Evolutionary conservation across 2,329 filamentous ascomycete species (phyloP), one percentile per base, ranked within the genome.

Genomic region (Proliferodiscus dingleyae): DNA sequence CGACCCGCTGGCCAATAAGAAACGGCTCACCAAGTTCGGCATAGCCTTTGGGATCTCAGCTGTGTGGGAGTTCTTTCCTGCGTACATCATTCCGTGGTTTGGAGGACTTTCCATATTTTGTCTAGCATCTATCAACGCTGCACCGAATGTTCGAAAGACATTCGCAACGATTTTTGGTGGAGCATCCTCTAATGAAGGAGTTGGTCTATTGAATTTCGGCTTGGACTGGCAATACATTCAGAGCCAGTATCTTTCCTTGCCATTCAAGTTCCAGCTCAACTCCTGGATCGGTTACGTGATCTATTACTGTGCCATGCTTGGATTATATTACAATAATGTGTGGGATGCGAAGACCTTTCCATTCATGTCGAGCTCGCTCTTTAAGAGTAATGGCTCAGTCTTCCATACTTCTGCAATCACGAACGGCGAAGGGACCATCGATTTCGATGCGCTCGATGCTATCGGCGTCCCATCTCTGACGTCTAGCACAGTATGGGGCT

Each of bases 131-230:
- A 64, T 67, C 28, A 58, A 68, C 30, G 71, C 58, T 43, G 50
- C 67, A 1, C n/a, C 29, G 13, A 32, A 32, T n/a, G 29, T 32
- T n/a, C 8, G 13, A 32, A 9, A 7, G 8, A 57, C 71, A 5
- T 71, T 75, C 40, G 73, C 71, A 16, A 70, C 71, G 32, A 56
- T 75, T n/a, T 75, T 75, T 49, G 72, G 72, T 3, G 73, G 72
- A n/a, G 61, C 71, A 2, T 63, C 61, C 30, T 67, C 67, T 3
- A 71, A 73, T 47, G 70, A 73, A 50, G 70, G 70, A 9, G 54
- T 71, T 0, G 69, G 69, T 4, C 54, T 70, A n/a, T 51, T 71
- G 3, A 61, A 57, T 6, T 38, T 68, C 16, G 65, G 59, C 18
- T 64, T 72, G 19, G 70, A 72, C 50, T 71, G 68, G 64, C 62